phyloP scores from a whole-genome alignment of 768 basidiomycete species.

The Myochromella boudieri region DNA sequence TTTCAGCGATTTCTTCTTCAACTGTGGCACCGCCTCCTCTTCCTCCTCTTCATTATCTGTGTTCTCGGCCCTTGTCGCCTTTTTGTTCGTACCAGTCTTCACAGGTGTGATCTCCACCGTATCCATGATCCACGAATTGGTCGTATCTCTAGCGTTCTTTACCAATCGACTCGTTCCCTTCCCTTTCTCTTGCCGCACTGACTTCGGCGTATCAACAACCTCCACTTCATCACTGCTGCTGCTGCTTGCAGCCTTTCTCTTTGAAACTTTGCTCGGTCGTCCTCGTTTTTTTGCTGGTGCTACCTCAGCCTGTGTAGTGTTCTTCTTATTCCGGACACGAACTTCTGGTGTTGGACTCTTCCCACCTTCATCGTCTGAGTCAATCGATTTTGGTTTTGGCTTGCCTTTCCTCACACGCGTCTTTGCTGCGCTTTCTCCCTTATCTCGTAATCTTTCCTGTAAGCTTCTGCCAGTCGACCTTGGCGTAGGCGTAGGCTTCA shows the following conservation, averaged over 20 bases:
- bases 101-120: constrained; percentile 10
- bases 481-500: constrained; percentile 6
- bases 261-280: neutral
- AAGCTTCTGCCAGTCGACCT: constrained; percentile 15
- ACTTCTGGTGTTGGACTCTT: constrained; percentile 7
- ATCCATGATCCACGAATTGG: constrained; percentile 16
- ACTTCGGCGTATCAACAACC: constrained; percentile 7
- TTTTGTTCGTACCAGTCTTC: constrained; percentile 7
- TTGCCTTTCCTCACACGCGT: constrained; percentile 20
- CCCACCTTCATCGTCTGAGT: neutral
- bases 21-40: constrained; percentile 3
- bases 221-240: constrained; percentile 18
- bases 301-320: constrained; percentile 2
- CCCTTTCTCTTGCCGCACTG: too few species aligned
- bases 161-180: constrained; percentile 7
- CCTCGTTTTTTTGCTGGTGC: constrained; percentile 9
- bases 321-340: constrained; percentile 10
- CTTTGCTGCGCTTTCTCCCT: constrained; percentile 19
- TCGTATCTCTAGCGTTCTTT: constrained; percentile 12
- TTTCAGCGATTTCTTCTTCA: constrained; percentile 7
- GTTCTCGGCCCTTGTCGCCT: neutral
- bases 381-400: neutral
- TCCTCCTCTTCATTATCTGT: constrained; percentile 1
- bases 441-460: constrained; percentile 17
- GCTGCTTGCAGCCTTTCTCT: neutral